Base-by-base conservation (phyloP, 2,329 filamentous ascomycete species). In the Periconia sp. region DNA sequence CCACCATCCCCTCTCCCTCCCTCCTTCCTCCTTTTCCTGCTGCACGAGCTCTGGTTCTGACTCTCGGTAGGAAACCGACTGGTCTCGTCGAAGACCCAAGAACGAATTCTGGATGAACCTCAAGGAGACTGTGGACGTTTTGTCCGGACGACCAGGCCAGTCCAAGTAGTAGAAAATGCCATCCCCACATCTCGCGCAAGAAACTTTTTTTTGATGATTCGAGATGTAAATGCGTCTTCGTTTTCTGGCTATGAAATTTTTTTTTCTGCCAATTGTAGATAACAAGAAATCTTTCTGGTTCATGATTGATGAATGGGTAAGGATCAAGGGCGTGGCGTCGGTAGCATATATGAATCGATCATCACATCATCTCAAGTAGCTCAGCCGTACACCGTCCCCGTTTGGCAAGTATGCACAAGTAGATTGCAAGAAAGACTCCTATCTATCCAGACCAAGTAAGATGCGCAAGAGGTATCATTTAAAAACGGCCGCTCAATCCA, bases 31-130 rank as follows among this genome's bases (percentile, higher is more conserved):
- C 12, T 7, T 8, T 7, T 8, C 3, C 9, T 15, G 18, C 17
- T 9, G 36, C 25, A 12, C 30, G 16, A 24, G 18, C 4, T 6
- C n/a, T n/a, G n/a, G n/a, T n/a, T n/a, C n/a, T n/a, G n/a, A n/a
- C n/a, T n/a, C n/a, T n/a, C n/a, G n/a, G 11, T 26, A 83, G 17
- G 88, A 92, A 62, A 97, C 94, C 4, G 92, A 99, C 74, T 99
- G 94, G 94, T 83, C 85, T 54, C 91, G 95, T 70, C 80, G 94
- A 36, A 80, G 94, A 36, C 92, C 94, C 33, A 89, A 84, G 73
- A 74, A 84, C 40, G 89, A 94, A 56, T 92, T 90, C 76, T 99
- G 94, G 94, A 76, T 89, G 59, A 79, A 78, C 36, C 76, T 96
- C 69, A 89, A 90, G 72, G 79, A 86, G 36, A 83, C 90, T 19